phyloP scores from a whole-genome alignment of 2,329 filamentous ascomycete genomes.

The Magnaporthiopsis incrustans region DNA sequence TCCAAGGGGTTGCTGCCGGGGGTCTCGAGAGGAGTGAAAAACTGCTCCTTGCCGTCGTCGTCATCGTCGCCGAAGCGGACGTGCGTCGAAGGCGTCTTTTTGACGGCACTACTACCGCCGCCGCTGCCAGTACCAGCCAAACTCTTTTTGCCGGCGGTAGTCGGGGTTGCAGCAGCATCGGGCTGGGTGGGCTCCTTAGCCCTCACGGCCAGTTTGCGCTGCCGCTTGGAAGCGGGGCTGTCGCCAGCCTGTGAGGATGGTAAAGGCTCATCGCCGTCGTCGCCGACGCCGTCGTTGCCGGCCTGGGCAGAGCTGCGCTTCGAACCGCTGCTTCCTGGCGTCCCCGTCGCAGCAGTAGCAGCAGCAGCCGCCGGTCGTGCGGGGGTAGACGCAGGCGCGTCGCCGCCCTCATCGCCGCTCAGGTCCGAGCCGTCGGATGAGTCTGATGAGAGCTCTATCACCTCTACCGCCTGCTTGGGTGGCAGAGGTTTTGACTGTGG shows the following conservation, averaged over 20 bases:
- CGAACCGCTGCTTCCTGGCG: background rate
- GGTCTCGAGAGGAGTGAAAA: conserved; percentile 22
- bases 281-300: background rate
- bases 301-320: background rate
- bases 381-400: background rate
- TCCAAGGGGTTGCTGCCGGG: conserved; percentile 14
- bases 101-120: conserved; percentile 5
- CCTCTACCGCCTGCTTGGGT: background rate
- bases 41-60: conserved; percentile 15
- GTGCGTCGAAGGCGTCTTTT: conserved; percentile 19
- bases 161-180: background rate
- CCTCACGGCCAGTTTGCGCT: conserved; percentile 14
- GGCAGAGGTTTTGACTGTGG: background rate
- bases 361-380: background rate
- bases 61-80: conserved; percentile 22
- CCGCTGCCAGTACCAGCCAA: background rate
- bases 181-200: conserved; percentile 5
- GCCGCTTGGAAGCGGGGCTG: conserved; percentile 9
- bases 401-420: background rate
- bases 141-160: background rate
- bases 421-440: conserved; percentile 3
- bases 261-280: background rate
- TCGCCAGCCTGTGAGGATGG: background rate
- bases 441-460: conserved; percentile 5
- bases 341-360: background rate